phyloP scores from a whole-genome alignment of 2,329 filamentous ascomycete genomes.

The Penicillium sp. region DNA sequence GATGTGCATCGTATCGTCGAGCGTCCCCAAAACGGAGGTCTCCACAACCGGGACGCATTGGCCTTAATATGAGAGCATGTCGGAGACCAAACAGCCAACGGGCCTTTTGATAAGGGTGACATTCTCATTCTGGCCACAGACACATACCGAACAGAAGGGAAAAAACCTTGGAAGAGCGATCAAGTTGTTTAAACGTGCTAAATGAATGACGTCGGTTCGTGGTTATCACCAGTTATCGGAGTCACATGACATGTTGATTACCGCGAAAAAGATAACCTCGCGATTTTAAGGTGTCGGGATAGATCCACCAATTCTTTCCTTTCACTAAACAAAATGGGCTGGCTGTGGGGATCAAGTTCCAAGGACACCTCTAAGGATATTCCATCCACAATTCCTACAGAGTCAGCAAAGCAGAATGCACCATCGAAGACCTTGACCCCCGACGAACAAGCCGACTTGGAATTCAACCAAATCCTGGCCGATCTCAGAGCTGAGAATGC shows the following conservation, averaged over 20 bases:
- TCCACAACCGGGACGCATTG: constrained; percentile 8
- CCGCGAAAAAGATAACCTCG: constrained; percentile 6
- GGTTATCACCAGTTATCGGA: background rate
- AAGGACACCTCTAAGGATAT: constrained; percentile 22
- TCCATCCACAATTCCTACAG: constrained; percentile 13
- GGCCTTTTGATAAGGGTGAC: constrained; percentile 9
- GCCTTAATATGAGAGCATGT: background rate
- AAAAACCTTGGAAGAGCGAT: background rate
- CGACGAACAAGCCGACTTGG: constrained; percentile 53
- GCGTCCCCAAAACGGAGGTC: constrained; percentile 12
- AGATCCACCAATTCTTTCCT: background rate
- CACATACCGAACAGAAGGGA: background rate
- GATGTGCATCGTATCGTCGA: constrained; percentile 44
- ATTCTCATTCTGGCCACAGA: constrained; percentile 21
- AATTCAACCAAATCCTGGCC: constrained; percentile 54
- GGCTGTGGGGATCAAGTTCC: constrained; percentile 43
- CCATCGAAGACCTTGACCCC: constrained; percentile 35
- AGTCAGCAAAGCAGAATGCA: constrained; percentile 18
- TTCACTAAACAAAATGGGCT: constrained; percentile 41
- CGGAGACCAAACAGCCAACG: constrained; percentile 6
- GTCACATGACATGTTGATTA: constrained; percentile 6
- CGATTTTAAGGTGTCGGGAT: background rate
- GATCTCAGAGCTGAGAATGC: constrained; percentile 40
- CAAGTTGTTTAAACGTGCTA: background rate
- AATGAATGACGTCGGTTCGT: constrained; percentile 10